phyloP scores from a whole-genome alignment of 805 yeast genomes.

The Alloascoidea hylecoeti region DNA sequence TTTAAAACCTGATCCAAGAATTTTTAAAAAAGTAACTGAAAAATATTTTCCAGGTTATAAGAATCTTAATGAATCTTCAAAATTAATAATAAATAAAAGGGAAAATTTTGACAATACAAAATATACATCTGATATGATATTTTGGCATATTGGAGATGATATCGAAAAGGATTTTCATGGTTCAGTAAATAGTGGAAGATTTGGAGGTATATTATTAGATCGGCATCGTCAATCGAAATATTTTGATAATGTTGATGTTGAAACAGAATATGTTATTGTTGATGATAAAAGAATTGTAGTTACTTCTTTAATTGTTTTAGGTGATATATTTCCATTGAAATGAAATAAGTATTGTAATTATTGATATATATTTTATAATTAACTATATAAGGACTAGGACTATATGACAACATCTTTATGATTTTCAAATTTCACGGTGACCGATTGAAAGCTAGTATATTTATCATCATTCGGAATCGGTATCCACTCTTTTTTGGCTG shows the following conservation, averaged over 20 bases:
- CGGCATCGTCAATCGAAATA: not conserved
- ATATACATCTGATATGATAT: not conserved
- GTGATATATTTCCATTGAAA: not conserved
- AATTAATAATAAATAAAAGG: not conserved
- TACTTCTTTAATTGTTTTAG: not conserved
- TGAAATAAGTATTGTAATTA: too few species aligned
- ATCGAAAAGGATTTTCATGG: not conserved
- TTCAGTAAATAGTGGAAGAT: not conserved
- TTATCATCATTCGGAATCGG: too few species aligned
- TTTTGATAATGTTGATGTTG: not conserved
- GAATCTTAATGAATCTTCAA: not conserved
- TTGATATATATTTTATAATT: too few species aligned
- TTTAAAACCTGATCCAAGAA: not conserved
- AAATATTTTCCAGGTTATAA: not conserved
- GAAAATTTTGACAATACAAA: not conserved
- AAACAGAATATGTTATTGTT: not conserved
- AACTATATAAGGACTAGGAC: too few species aligned
- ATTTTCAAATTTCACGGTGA: too few species aligned
- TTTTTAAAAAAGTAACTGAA: not conserved
- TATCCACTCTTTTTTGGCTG: too few species aligned
- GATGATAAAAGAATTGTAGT: not conserved
- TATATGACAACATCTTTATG: too few species aligned
- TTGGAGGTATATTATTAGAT: constrained; percentile 1
- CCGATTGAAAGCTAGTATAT: too few species aligned
- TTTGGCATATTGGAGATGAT: not conserved